phyloP scores from a whole-genome alignment of 2,329 filamentous ascomycete species.

The Cercospora beticola region DNA sequence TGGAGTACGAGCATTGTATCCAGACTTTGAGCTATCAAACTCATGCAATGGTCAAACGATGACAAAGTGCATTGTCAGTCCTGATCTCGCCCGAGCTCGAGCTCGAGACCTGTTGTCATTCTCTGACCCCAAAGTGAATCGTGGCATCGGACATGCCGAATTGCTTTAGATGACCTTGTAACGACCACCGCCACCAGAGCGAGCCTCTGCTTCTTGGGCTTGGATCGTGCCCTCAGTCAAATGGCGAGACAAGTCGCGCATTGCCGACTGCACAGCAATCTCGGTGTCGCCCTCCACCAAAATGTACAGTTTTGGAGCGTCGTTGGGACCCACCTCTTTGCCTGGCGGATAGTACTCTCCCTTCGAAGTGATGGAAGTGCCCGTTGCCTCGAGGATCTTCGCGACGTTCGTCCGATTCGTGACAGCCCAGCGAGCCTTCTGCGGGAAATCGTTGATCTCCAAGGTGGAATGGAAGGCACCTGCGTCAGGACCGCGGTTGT shows the following conservation, averaged over 20 bases:
- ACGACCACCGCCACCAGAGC: constrained; percentile 68
- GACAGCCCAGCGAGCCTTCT: constrained; percentile 97
- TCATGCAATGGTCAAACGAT: not conserved
- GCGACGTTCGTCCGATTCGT: constrained; percentile 98
- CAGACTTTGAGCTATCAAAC: not conserved
- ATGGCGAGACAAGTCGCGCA: constrained; percentile 83
- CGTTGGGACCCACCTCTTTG: constrained; percentile 72
- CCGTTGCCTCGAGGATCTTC: constrained; percentile 93
- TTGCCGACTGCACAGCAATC: constrained; percentile 82
- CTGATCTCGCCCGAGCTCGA: not conserved
- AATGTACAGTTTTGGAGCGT: constrained; percentile 93
- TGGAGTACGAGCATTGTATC: not conserved
- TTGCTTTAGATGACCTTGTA: constrained; percentile 74
- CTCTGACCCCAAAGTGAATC: not conserved
- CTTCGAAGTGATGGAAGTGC: constrained; percentile 96
- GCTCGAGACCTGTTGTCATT: not conserved
- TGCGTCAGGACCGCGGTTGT: constrained; percentile 97
- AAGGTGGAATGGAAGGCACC: constrained; percentile 95
- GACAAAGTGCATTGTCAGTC: not conserved
- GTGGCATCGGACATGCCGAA: not conserved
- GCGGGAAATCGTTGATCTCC: constrained; percentile 98
- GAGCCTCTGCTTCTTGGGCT: constrained; percentile 78
- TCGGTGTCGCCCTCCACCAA: constrained; percentile 97
- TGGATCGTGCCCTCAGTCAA: constrained; percentile 88
- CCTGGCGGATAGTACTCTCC: constrained; percentile 83